These are phyloP conservation scores for Umbelopsis sp. DNA, from an alignment of 192 early-diverging fungal genomes.

Conservation along the genomic window DNA sequence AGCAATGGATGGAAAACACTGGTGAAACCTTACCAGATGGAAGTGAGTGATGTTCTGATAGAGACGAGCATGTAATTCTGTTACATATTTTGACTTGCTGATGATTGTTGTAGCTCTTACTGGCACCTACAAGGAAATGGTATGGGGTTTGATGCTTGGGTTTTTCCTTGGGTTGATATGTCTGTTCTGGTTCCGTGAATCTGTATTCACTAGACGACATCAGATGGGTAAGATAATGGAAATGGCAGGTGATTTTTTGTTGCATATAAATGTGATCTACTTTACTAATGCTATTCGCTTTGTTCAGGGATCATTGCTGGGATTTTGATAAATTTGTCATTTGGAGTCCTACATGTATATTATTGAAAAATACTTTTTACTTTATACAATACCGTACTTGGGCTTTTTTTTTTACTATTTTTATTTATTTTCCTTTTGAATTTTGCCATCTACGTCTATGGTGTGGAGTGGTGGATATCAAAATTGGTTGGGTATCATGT, in stretches of 20 bases:
- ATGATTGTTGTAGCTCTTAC: constrained; percentile 27
- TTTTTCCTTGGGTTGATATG: constrained; percentile 58
- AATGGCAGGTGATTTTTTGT: background rate
- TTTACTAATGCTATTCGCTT: background rate
- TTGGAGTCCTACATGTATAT: constrained; percentile 52
- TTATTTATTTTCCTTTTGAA: background rate
- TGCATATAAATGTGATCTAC: background rate
- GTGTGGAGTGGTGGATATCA: too few species aligned
- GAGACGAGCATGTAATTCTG: background rate
- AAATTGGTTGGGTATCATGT: background rate
- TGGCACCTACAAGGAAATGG: constrained; percentile 57
- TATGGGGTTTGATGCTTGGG: constrained; percentile 55
- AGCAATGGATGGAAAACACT: constrained; percentile 62
- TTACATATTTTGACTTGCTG: background rate
- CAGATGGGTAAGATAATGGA: constrained; percentile 46
- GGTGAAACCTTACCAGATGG: constrained; percentile 55
- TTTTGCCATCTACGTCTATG: too few species aligned
- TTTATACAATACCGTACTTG: background rate
- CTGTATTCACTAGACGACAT: constrained; percentile 50
- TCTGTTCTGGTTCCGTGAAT: constrained; percentile 57
- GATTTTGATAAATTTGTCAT: constrained; percentile 53
- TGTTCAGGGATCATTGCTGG: constrained; percentile 49
- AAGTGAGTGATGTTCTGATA: constrained; percentile 45
- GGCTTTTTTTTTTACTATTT: background rate
- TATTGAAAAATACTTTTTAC: constrained; percentile 34